Conservation (phyloP, 176 grass and related monocot genomes). For the Oryza glumipatula region DNA sequence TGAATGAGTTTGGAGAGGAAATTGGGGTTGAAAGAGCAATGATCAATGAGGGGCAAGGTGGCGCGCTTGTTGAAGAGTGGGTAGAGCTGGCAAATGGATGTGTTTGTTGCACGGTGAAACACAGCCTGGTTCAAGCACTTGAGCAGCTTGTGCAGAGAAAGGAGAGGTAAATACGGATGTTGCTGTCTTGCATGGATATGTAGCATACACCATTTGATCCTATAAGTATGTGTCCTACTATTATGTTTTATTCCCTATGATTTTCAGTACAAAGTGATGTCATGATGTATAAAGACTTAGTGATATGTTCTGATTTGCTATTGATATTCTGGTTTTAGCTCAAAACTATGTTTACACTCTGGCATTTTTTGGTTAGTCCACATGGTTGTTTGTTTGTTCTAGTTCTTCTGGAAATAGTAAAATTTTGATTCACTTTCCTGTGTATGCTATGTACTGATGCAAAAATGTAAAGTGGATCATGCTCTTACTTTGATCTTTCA, state of each 20-base stretch:
- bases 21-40: conserved; percentile 94
- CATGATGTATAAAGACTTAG: background rate
- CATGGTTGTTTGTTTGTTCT: conserved; percentile 12
- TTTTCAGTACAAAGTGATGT: conserved; percentile 19
- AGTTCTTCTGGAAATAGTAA: background rate
- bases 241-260: background rate
- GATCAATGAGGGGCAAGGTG: conserved; percentile 95
- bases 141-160: conserved; percentile 94
- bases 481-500: conserved; percentile 21
- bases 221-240: background rate
- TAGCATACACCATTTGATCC: conserved; percentile 16
- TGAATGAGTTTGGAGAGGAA: conserved; percentile 97
- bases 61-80: conserved; percentile 91
- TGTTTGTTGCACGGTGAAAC: conserved; percentile 94
- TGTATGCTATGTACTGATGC: background rate
- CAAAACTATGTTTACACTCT: background rate
- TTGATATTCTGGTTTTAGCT: background rate
- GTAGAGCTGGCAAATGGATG: conserved; percentile 97
- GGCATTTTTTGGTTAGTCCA: background rate
- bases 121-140: conserved; percentile 95
- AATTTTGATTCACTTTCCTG: background rate
- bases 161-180: conserved; percentile 61
- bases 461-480: background rate
- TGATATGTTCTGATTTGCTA: conserved; percentile 8
- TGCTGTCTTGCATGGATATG: background rate